Conservation (phyloP, 805 yeast genomes). For the Zygosaccharomyces rouxii region DNA sequence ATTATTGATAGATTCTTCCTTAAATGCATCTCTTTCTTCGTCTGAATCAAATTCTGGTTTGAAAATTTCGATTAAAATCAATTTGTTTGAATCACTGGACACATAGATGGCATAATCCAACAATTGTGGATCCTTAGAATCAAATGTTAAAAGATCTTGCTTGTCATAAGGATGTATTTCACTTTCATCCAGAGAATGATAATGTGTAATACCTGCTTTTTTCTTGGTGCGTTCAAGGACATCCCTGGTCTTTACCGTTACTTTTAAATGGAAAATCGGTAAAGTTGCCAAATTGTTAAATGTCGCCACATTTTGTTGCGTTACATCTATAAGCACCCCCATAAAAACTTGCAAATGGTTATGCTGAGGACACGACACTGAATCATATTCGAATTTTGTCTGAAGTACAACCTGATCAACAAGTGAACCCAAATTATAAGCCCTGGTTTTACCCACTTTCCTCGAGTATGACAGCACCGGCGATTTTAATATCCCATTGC, state of each 20-base stretch:
- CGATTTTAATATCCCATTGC: constrained; percentile 28
- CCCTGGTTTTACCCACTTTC: constrained; percentile 17
- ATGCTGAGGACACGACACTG: constrained; percentile 26
- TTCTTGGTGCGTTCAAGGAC: constrained; percentile 28
- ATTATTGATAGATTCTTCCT: constrained; percentile 45
- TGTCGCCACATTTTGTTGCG: constrained; percentile 8
- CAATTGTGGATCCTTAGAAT: constrained; percentile 33
- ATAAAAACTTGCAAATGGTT: constrained; percentile 32
- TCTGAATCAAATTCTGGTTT: constrained; percentile 44
- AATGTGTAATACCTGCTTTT: constrained; percentile 33
- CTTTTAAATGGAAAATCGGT: constrained; percentile 35
- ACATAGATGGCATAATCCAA: constrained; percentile 47
- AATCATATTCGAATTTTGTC: constrained; percentile 29
- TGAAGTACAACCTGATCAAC: constrained; percentile 32
- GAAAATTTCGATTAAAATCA: constrained; percentile 52
- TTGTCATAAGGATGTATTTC: constrained; percentile 34
- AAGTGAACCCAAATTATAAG: constrained; percentile 26
- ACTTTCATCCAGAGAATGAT: constrained; percentile 27
- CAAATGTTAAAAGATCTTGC: constrained; percentile 22
- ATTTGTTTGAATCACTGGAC: constrained; percentile 42
- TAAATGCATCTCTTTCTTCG: constrained; percentile 46
- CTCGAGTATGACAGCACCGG: constrained; percentile 34
- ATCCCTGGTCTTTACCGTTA: constrained; percentile 34
- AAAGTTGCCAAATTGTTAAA: constrained; percentile 15
- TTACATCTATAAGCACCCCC: constrained; percentile 28